Evolutionary conservation across 108 stramenopile species (phyloP).

Genomic region (Asterionellopsis glacialis): DNA sequence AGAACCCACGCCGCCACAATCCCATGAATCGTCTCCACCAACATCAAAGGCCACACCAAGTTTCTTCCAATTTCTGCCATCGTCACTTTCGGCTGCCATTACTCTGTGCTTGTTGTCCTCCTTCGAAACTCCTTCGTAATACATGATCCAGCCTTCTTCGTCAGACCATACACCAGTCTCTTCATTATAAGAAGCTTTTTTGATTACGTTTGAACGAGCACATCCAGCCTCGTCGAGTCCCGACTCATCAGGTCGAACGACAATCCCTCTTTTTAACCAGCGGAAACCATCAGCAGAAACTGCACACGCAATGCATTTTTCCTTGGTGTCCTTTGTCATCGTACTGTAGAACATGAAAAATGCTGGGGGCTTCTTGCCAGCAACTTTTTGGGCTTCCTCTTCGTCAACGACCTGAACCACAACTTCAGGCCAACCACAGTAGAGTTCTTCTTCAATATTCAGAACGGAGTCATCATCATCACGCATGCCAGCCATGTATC

Average conservation of each 20-base stretch:
- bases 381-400: conserved; percentile 22
- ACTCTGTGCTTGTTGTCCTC: conserved; percentile 76
- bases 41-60: conserved; percentile 67
- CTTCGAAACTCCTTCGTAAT: conserved; percentile 72
- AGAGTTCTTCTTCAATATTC: conserved; percentile 71
- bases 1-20: conserved; percentile 70
- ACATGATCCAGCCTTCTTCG: conserved; percentile 57
- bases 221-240: conserved; percentile 75
- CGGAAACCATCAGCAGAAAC: conserved; percentile 80
- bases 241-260: conserved; percentile 49
- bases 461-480: conserved; percentile 42
- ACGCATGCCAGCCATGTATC: conserved; percentile 23
- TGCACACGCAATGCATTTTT: conserved; percentile 74
- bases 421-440: conserved; percentile 91
- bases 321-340: conserved; percentile 74
- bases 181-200: conserved; percentile 45
- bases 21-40: conserved; percentile 66
- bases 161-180: conserved; percentile 44
- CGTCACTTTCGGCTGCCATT: conserved; percentile 60
- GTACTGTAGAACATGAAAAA: conserved; percentile 94
- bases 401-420: conserved; percentile 41
- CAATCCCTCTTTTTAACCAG: conserved; percentile 72
- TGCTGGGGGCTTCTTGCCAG: conserved; percentile 27
- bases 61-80: conserved; percentile 70
- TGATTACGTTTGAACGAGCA: conserved; percentile 72